These are phyloP conservation scores for Pleurotus tuber-regium DNA, from an alignment of 768 basidiomycete genomes.

Conservation along the genomic window DNA sequence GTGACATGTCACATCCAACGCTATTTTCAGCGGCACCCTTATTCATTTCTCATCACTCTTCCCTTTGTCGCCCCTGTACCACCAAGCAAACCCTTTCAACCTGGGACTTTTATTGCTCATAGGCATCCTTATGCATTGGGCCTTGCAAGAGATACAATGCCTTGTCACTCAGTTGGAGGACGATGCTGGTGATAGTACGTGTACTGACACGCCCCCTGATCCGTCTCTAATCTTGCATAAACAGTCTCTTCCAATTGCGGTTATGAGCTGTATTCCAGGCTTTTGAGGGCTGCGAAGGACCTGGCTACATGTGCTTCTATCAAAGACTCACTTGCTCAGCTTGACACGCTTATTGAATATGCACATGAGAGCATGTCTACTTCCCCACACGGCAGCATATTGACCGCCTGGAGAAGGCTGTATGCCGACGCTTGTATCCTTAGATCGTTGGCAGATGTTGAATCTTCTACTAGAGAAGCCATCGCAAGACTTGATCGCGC, in stretches of 20 bases:
- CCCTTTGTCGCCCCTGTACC: slow-evolving; percentile 9
- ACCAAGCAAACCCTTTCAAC: background rate
- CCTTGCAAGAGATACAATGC: background rate
- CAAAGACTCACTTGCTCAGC: slow-evolving; percentile 12
- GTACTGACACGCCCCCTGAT: background rate
- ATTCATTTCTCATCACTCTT: slow-evolving; percentile 5
- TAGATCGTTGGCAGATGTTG: slow-evolving; percentile 40
- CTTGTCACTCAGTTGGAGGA: slow-evolving; percentile 2
- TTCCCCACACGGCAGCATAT: slow-evolving; percentile 27
- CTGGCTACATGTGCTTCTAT: slow-evolving; percentile 6
- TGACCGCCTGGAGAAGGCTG: slow-evolving; percentile 56
- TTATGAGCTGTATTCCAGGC: background rate
- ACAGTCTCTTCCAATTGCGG: slow-evolving; percentile 9
- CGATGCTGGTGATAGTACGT: slow-evolving; percentile 6
- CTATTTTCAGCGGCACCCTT: slow-evolving; percentile 9
- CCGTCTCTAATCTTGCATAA: background rate
- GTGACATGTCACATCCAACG: slow-evolving; percentile 9
- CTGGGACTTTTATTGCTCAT: background rate
- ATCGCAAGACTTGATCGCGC: slow-evolving; percentile 72
- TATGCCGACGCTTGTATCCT: slow-evolving; percentile 78
- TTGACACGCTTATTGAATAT: slow-evolving; percentile 42
- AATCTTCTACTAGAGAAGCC: slow-evolving; percentile 33
- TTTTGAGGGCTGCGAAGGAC: background rate
- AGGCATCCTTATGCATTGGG: slow-evolving; percentile 10
- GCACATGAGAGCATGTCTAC: slow-evolving; percentile 52